These are phyloP conservation scores for Nevesoporus exiguus DNA, from an alignment of 768 basidiomycete genomes.

Conservation along the genomic window DNA sequence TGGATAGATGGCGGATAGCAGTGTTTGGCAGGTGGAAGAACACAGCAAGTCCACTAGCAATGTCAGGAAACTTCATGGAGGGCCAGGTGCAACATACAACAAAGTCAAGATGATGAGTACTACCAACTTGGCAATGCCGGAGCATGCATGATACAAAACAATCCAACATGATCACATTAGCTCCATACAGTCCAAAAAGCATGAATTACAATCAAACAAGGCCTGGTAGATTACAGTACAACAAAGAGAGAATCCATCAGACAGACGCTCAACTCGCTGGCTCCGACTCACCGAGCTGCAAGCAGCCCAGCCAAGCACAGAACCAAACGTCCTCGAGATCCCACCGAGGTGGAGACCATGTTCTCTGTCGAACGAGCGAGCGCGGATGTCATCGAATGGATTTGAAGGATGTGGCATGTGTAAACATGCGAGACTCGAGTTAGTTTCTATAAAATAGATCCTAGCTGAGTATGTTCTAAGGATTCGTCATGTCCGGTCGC, in stretches of 20 bases:
- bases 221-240: no score
- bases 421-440: constrained; percentile 79
- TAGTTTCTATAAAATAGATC: constrained; percentile 80
- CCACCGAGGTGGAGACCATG: constrained; percentile 37
- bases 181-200: background rate
- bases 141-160: no score
- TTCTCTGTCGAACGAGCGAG: constrained; percentile 68
- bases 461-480: constrained; percentile 76
- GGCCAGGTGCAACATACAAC: background rate
- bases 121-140: no score
- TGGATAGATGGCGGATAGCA: constrained; percentile 35
- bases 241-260: constrained; percentile 23
- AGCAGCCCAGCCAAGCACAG: constrained; percentile 26
- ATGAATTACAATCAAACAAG: background rate
- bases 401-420: constrained; percentile 69
- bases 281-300: constrained; percentile 26
- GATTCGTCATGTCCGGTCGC: constrained; percentile 24
- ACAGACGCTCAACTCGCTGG: constrained; percentile 53
- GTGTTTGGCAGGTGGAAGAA: constrained; percentile 24
- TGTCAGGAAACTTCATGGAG: constrained; percentile 11
- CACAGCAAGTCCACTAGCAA: constrained; percentile 2
- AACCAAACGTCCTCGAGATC: constrained; percentile 67
- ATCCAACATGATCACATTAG: background rate
- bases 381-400: constrained; percentile 67
- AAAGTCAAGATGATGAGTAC: no score